Conservation (phyloP, 805 yeast species). For the Cyberlindnera saturnus region DNA sequence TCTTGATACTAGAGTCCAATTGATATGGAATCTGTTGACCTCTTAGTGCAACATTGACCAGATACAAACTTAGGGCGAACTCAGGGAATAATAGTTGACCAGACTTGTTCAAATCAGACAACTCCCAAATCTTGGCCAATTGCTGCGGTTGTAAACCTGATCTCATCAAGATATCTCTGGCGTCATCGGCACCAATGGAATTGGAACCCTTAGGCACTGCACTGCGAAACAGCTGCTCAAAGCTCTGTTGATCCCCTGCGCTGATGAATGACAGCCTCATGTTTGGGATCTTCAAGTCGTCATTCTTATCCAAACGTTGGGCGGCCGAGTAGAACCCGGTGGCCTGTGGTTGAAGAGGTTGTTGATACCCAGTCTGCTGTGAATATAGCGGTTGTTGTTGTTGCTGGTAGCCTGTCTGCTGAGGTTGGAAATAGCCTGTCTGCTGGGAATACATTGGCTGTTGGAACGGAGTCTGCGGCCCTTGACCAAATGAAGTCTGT, state of each 20-base stretch:
- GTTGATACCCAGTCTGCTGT: conserved; percentile 30
- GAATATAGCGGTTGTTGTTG: conserved; percentile 16
- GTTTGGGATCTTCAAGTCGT: conserved; percentile 58
- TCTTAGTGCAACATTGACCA: conserved; percentile 69
- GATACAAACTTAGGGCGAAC: conserved; percentile 85
- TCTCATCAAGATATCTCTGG: conserved; percentile 71
- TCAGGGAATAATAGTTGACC: conserved; percentile 89
- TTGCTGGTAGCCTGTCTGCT: conserved; percentile 22
- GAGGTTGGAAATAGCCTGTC: conserved; percentile 23
- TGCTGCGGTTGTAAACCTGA: conserved; percentile 72
- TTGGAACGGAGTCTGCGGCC: conserved; percentile 4
- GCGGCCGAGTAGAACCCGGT: conserved; percentile 33
- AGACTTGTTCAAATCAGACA: conserved; percentile 82
- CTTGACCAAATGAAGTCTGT: conserved; percentile 11
- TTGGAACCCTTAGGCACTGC: conserved; percentile 54
- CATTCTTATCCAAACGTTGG: conserved; percentile 37
- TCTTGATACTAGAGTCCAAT: conserved; percentile 65
- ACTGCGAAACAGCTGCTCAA: conserved; percentile 76
- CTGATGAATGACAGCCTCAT: conserved; percentile 82
- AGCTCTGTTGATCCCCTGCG: conserved; percentile 78
- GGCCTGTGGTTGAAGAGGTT: conserved; percentile 30
- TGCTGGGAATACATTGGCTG: conserved; percentile 20
- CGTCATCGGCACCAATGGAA: conserved; percentile 60
- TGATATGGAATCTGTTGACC: conserved; percentile 74
- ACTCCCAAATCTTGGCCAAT: conserved; percentile 83